Evolutionary conservation across 352 stramenopile species (phyloP).

Genomic region (Phytophthora cryptogea): DNA sequence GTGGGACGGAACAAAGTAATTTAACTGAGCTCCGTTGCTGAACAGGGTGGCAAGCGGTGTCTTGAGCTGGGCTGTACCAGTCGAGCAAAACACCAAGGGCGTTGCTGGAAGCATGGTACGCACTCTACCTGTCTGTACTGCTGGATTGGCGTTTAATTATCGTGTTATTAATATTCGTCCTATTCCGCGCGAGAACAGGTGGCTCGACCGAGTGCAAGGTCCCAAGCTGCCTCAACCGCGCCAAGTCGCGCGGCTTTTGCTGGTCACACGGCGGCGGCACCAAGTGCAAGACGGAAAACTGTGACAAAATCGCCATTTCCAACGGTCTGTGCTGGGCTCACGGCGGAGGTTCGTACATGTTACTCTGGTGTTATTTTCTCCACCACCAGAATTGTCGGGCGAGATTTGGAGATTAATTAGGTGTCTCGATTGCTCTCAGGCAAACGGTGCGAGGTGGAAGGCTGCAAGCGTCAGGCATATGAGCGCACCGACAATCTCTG

Average conservation of each 20-base stretch:
- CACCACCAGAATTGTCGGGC: not conserved
- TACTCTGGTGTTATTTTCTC: not conserved
- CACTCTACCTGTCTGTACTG: not conserved
- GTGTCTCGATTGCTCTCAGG: conserved; percentile 21
- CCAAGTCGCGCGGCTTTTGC: conserved; percentile 85
- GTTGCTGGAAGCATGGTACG: conserved; percentile 74
- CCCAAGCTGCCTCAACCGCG: conserved; percentile 72
- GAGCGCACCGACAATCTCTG: conserved; percentile 78
- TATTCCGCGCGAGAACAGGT: conserved; percentile 26
- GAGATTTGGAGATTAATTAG: not conserved
- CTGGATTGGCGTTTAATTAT: not conserved
- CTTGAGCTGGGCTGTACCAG: conserved; percentile 60
- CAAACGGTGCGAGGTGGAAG: conserved; percentile 59
- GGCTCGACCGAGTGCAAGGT: conserved; percentile 81
- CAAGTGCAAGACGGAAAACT: conserved; percentile 72
- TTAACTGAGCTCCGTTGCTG: conserved; percentile 11
- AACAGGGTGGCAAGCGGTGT: conserved; percentile 71
- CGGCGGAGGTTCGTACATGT: conserved; percentile 62
- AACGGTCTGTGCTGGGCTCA: conserved; percentile 81
- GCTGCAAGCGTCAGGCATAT: conserved; percentile 69
- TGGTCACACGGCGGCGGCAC: conserved; percentile 87
- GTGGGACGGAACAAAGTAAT: conserved; percentile 1
- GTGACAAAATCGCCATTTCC: conserved; percentile 81
- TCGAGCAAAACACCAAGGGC: conserved; percentile 73
- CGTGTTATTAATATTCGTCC: not conserved